Evolutionary conservation across 257 asterid species (phyloP).

Genomic region (Solanum rostratum): DNA sequence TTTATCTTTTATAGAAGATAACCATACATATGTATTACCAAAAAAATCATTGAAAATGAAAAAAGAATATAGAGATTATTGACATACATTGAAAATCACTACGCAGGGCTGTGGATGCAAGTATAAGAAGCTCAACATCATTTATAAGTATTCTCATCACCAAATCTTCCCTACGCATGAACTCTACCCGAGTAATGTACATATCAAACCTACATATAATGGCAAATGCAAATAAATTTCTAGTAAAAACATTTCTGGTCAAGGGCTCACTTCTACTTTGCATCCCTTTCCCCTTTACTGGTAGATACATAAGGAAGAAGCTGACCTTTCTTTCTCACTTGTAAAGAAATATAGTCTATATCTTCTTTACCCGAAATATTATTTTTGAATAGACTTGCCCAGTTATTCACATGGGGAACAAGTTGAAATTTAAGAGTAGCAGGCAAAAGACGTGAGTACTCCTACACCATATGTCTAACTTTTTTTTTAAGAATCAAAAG

Average conservation of each 20-base stretch:
- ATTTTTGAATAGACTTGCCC: neutral
- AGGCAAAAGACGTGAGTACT: neutral
- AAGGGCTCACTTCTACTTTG: neutral
- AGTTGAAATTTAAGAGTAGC: neutral
- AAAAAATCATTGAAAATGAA: neutral
- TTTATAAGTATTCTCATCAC: constrained; percentile 37
- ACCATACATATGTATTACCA: neutral
- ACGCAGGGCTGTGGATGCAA: constrained; percentile 38
- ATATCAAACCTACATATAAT: constrained; percentile 21
- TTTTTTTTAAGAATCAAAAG: neutral
- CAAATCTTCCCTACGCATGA: constrained; percentile 13
- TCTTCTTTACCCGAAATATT: neutral
- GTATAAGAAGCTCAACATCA: constrained; percentile 47
- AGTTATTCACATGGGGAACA: neutral
- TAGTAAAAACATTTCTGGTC: neutral
- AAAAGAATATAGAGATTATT: neutral
- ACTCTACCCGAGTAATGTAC: constrained; percentile 33
- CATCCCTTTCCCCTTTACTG: neutral
- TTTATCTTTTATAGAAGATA: neutral
- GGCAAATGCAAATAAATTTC: neutral
- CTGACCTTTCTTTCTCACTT: neutral
- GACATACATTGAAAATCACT: constrained; percentile 28
- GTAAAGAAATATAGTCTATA: neutral
- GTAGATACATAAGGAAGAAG: neutral
- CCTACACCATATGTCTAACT: neutral